Conservation (phyloP, 75 land plant genomes). For the Selaginella tamariscina region DNA sequence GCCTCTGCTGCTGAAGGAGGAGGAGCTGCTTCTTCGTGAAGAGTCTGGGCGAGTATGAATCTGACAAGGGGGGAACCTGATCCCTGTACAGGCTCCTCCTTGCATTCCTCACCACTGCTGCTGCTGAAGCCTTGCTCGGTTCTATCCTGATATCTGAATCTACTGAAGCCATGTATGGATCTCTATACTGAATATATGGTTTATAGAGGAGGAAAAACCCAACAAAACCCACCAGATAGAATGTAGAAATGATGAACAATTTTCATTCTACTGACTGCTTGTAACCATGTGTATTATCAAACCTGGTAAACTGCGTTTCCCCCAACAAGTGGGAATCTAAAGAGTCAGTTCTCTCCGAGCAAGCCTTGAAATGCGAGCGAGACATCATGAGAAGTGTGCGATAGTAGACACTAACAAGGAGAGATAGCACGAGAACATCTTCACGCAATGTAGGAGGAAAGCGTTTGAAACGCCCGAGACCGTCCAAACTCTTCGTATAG, state of each 20-base stretch:
- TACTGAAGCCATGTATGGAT: not conserved
- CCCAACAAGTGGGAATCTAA: no score
- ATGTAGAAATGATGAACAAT: no score
- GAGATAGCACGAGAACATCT: no score
- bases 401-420: no score
- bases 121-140: not conserved
- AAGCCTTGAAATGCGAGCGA: no score
- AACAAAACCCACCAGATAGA: no score
- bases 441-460: no score
- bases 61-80: not conserved
- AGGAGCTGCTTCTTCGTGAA: not conserved
- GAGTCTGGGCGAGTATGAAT: not conserved
- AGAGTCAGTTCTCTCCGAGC: no score
- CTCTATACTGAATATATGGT: not conserved
- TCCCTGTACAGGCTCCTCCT: not conserved
- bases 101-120: not conserved
- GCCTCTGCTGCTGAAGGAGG: not conserved
- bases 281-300: no score
- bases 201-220: not conserved
- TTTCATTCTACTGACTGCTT: no score
- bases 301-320: no score
- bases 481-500: not conserved
- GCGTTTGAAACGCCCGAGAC: not conserved
- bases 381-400: no score
- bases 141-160: not conserved